phyloP scores from a whole-genome alignment of 108 stramenopile genomes.

The Nitzschia sp. region DNA sequence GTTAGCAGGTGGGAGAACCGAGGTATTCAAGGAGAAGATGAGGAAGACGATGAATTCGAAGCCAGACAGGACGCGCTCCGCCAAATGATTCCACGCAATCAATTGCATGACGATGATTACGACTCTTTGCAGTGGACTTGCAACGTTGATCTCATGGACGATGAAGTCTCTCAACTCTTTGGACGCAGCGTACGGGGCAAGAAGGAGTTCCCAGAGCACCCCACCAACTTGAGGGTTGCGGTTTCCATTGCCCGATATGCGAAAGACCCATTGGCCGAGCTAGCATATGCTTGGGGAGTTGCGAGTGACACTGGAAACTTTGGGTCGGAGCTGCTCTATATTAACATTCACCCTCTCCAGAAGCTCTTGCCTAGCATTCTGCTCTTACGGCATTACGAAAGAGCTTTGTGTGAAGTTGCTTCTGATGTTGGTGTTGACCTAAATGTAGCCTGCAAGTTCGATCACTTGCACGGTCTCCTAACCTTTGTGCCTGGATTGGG shows the following conservation, averaged over 20 bases:
- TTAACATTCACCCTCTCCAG: conserved; percentile 90
- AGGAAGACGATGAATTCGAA: conserved; percentile 86
- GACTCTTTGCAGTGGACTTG: conserved; percentile 77
- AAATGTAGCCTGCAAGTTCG: conserved; percentile 66
- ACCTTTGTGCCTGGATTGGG: conserved; percentile 94
- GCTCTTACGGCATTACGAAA: conserved; percentile 81
- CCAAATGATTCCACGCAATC: conserved; percentile 42
- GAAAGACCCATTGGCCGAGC: conserved; percentile 82
- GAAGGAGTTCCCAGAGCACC: conserved; percentile 89
- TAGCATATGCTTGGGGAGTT: conserved; percentile 87
- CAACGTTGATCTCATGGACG: conserved; percentile 82
- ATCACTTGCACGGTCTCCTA: conserved; percentile 75
- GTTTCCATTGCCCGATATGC: conserved; percentile 85
- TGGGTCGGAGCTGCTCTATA: conserved; percentile 85
- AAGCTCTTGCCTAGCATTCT: conserved; percentile 71
- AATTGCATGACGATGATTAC: conserved; percentile 64
- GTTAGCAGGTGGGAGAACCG: conserved; percentile 76
- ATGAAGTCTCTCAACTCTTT: conserved; percentile 80
- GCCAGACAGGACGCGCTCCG: conserved; percentile 52
- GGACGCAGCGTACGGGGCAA: conserved; percentile 81
- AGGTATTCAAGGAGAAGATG: conserved; percentile 81
- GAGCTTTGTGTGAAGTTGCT: conserved; percentile 78
- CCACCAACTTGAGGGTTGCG: conserved; percentile 73
- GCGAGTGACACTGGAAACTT: conserved; percentile 83
- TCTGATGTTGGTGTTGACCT: conserved; percentile 89